phyloP scores from a whole-genome alignment of 1,284 basidiomycete genomes.

The Puccinia horiana region DNA sequence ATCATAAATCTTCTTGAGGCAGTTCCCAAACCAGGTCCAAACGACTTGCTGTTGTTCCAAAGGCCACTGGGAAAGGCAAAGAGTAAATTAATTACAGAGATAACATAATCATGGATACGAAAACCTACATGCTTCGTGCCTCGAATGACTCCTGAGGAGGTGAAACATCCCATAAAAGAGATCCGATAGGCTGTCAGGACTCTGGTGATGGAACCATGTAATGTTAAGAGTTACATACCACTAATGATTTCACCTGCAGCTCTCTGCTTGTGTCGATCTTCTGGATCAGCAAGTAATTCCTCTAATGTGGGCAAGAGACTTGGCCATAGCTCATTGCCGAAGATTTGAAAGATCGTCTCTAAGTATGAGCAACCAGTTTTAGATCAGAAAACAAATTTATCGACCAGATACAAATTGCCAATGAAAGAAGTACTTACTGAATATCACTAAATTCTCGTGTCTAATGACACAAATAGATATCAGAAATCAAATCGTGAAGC shows the following conservation, averaged over 20 bases:
- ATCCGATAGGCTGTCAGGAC: background rate
- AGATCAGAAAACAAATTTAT: slow-evolving; percentile 57
- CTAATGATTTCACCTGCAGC: slow-evolving; percentile 83
- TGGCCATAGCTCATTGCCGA: slow-evolving; percentile 65
- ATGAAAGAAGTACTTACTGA: slow-evolving; percentile 19
- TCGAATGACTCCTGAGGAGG: slow-evolving; percentile 57
- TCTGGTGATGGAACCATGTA: slow-evolving; percentile 60
- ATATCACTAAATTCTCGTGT: slow-evolving; percentile 29
- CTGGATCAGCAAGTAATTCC: slow-evolving; percentile 66
- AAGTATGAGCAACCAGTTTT: background rate
- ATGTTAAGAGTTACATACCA: slow-evolving; percentile 63
- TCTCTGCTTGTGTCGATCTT: slow-evolving; percentile 86
- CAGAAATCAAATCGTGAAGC: background rate
- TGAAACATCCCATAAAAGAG: slow-evolving; percentile 4
- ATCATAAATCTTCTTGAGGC: slow-evolving; percentile 71
- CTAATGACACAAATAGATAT: background rate
- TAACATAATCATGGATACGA: background rate
- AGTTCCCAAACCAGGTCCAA: slow-evolving; percentile 78
- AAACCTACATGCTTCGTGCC: slow-evolving; percentile 73
- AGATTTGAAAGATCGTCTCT: slow-evolving; percentile 64
- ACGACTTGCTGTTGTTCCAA: slow-evolving; percentile 66
- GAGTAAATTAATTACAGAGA: background rate
- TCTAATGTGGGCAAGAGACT: slow-evolving; percentile 66
- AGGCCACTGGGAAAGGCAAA: slow-evolving; percentile 66
- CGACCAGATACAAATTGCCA: background rate